phyloP scores from a whole-genome alignment of 2,329 filamentous ascomycete genomes.

The Blastomyces gilchristii region DNA sequence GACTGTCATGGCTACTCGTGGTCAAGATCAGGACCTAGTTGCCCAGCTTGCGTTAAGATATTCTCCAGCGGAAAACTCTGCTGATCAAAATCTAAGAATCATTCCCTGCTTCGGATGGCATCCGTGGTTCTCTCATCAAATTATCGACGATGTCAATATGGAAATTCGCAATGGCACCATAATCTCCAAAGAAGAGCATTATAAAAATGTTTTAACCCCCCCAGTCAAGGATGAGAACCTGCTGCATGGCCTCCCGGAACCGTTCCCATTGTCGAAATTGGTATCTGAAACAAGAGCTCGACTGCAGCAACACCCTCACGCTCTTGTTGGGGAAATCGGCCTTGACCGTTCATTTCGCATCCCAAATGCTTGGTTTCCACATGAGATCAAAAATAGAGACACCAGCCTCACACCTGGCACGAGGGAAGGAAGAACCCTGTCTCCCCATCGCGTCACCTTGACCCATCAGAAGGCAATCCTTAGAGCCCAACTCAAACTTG shows the following conservation, averaged over 20 bases:
- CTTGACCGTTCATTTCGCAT: conserved; percentile 53
- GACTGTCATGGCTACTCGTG: conserved; percentile 54
- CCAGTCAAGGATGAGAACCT: conserved; percentile 38
- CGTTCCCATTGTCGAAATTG: conserved; percentile 43
- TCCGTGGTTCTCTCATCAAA: conserved; percentile 57
- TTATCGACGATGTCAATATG: conserved; percentile 39
- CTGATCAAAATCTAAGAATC: conserved; percentile 28
- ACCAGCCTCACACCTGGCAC: conserved; percentile 46
- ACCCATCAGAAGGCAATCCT: conserved; percentile 50
- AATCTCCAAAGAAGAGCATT: conserved; percentile 38
- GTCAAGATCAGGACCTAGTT: conserved; percentile 52
- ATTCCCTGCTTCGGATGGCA: conserved; percentile 58
- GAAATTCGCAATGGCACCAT: conserved; percentile 7
- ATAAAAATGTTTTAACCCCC: conserved; percentile 40
- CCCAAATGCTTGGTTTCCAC: conserved; percentile 40
- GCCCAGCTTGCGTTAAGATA: conserved; percentile 15
- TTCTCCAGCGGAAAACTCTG: conserved; percentile 8
- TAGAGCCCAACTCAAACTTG: conserved; percentile 48
- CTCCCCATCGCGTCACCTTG: conserved; percentile 47
- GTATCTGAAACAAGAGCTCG: conserved; percentile 41
- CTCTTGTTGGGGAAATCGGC: conserved; percentile 53
- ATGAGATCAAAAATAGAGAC: conserved; percentile 20
- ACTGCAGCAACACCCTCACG: conserved; percentile 42
- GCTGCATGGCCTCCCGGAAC: conserved; percentile 43
- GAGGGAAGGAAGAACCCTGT: conserved; percentile 48